Percentiles rank a stretch among this genome's conserved stretches.
Conservation (phyloP, 2,329 filamentous ascomycete species). For the Dryadomyces quercus-mongolicae region DNA sequence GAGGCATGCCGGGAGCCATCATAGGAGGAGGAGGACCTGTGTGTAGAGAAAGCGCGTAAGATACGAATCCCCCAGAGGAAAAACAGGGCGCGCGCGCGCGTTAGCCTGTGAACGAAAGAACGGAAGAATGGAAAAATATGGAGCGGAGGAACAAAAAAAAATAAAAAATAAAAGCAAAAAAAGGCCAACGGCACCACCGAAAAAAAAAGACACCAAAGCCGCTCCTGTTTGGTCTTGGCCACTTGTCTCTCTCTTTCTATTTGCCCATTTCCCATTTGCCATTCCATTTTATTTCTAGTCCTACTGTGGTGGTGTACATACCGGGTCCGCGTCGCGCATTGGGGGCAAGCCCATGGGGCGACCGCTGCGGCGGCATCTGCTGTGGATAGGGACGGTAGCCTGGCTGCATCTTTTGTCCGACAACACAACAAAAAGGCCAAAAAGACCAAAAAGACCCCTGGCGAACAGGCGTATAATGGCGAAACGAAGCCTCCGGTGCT, state of each 20-base stretch:
- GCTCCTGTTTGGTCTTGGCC: background rate
- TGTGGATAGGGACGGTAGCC: slow-evolving; percentile 40
- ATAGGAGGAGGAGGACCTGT: slow-evolving; percentile 3
- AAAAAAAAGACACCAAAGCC: background rate
- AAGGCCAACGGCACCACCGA: background rate
- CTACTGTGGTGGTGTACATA: background rate
- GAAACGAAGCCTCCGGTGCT: no score
- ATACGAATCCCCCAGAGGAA: no score
- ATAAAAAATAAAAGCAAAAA: slow-evolving; percentile 1
- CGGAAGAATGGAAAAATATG: background rate
- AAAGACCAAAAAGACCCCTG: no score
- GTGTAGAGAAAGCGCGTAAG: background rate
- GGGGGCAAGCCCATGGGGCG: slow-evolving; percentile 23
- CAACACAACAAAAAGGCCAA: background rate
- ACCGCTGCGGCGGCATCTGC: slow-evolving; percentile 35
- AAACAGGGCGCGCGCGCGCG: background rate
- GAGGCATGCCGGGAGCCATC: slow-evolving; percentile 10
- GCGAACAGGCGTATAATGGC: background rate
- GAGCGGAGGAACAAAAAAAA: background rate
- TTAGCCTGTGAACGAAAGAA: background rate
- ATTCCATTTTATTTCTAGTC: background rate
- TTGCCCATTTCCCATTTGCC: background rate
- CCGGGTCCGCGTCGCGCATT: slow-evolving; percentile 32
- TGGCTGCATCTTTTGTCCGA: slow-evolving; percentile 32
- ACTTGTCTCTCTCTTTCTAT: background rate